Evolutionary conservation across 192 early-diverging fungal genomes (phyloP).

Genomic region (Entrophospora sp.): DNA sequence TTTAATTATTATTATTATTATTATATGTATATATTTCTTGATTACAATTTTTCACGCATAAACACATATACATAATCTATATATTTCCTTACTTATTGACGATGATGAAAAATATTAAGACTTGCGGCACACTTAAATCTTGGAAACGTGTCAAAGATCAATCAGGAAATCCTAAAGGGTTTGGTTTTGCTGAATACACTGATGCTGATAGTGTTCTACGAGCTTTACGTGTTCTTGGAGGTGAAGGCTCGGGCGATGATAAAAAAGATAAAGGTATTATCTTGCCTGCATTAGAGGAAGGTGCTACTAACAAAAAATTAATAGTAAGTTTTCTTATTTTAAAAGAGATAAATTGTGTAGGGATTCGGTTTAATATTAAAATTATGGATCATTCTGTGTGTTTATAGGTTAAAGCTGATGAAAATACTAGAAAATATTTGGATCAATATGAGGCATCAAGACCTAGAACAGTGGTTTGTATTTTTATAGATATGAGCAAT

Average conservation of each 20-base stretch:
- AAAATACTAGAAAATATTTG: slow-evolving; percentile 27
- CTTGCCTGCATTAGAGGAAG: slow-evolving; percentile 31
- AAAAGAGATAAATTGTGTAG: no score
- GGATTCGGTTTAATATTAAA: slow-evolving; percentile 21
- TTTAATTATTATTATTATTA: slow-evolving; percentile 7
- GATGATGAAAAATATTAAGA: slow-evolving; percentile 27
- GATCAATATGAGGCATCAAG: slow-evolving; percentile 33
- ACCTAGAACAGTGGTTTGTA: slow-evolving; percentile 29
- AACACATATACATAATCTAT: no score
- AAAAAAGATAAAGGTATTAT: slow-evolving; percentile 28
- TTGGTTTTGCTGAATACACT: slow-evolving; percentile 68
- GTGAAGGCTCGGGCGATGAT: slow-evolving; percentile 38
- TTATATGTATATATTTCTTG: no score
- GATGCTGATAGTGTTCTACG: slow-evolving; percentile 53
- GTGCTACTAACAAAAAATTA: slow-evolving; percentile 31
- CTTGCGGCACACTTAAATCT: slow-evolving; percentile 53
- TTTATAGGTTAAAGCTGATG: slow-evolving; percentile 18
- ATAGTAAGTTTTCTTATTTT: no score
- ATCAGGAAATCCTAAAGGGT: slow-evolving; percentile 54
- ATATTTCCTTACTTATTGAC: neutral
- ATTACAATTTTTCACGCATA: no score
- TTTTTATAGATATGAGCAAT: neutral
- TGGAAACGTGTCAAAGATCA: slow-evolving; percentile 67
- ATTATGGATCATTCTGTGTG: slow-evolving; percentile 3
- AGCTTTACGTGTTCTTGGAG: slow-evolving; percentile 56